Conservation (phyloP, 2,329 filamentous ascomycete species). For the Thermothelomyces thermophilus region DNA sequence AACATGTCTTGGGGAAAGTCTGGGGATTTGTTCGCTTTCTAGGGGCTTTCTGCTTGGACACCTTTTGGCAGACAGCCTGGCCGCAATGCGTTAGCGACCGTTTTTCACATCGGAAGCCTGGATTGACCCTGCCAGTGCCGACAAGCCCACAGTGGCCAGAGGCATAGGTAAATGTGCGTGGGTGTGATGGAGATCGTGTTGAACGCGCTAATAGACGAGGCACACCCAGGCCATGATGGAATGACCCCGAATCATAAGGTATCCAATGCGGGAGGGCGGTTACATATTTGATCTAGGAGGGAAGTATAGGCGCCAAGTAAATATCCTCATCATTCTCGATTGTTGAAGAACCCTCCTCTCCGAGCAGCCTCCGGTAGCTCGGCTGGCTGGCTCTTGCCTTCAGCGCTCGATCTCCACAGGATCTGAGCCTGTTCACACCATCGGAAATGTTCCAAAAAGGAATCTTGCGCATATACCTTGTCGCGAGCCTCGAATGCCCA, state of each 20-base stretch:
- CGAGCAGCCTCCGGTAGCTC: slow-evolving; percentile 18
- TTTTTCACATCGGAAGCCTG: no score
- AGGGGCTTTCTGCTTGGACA: no score
- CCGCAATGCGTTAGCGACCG: no score
- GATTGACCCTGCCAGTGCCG: neutral
- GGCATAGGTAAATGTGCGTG: neutral
- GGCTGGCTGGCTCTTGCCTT: slow-evolving; percentile 18
- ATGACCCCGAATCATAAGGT: neutral
- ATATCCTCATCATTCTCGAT: slow-evolving; percentile 1
- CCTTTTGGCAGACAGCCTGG: no score
- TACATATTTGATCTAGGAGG: neutral
- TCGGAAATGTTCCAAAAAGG: slow-evolving; percentile 31
- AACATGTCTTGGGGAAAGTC: no score
- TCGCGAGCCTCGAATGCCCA: slow-evolving; percentile 21
- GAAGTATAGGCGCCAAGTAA: neutral
- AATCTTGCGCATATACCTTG: slow-evolving; percentile 28
- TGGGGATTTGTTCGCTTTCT: no score
- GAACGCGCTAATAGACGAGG: neutral
- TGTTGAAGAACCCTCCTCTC: slow-evolving; percentile 2
- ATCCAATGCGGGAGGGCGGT: neutral
- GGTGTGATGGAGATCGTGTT: neutral
- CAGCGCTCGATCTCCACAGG: slow-evolving; percentile 26
- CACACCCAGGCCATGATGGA: neutral
- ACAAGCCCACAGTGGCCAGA: neutral
- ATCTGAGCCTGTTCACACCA: slow-evolving; percentile 31